These are phyloP conservation scores for Syzygium syzygioides DNA, from an alignment of 441 rosid species.

Conservation along the genomic window DNA sequence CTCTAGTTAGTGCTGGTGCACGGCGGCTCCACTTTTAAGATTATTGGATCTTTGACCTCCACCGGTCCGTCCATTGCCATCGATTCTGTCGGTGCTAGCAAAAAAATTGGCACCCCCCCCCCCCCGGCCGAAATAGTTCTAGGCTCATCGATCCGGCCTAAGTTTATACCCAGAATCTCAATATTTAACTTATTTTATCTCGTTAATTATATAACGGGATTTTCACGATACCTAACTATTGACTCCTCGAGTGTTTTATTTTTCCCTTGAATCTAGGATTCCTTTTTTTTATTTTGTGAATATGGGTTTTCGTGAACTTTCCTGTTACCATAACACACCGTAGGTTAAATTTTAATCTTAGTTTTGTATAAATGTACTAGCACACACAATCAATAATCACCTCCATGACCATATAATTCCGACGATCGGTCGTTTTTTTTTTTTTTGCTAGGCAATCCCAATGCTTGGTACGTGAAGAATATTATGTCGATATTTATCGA, in stretches of 20 bases:
- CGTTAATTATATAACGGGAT: background rate
- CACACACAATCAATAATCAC: background rate
- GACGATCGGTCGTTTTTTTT: background rate
- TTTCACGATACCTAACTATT: background rate
- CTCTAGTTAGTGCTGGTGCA: background rate
- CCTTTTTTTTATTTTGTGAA: background rate
- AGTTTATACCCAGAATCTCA: background rate
- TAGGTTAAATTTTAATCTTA: background rate
- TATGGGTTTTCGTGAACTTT: background rate
- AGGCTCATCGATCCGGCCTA: background rate
- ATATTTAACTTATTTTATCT: background rate
- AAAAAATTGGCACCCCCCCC: background rate
- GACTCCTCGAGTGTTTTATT: too few relatives aligned
- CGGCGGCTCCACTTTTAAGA: background rate
- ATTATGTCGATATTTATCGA: background rate
- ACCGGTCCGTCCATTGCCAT: background rate
- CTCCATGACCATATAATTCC: background rate
- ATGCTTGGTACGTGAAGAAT: background rate
- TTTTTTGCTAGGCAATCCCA: background rate
- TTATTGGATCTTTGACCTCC: background rate
- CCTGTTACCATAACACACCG: background rate
- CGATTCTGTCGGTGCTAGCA: background rate
- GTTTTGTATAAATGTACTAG: background rate
- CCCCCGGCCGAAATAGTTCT: fast-evolving
- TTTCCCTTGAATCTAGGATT: background rate